These are phyloP conservation scores for Talaromyces rugulosus DNA, from an alignment of 2,329 filamentous ascomycete species.

Conservation along the genomic window DNA sequence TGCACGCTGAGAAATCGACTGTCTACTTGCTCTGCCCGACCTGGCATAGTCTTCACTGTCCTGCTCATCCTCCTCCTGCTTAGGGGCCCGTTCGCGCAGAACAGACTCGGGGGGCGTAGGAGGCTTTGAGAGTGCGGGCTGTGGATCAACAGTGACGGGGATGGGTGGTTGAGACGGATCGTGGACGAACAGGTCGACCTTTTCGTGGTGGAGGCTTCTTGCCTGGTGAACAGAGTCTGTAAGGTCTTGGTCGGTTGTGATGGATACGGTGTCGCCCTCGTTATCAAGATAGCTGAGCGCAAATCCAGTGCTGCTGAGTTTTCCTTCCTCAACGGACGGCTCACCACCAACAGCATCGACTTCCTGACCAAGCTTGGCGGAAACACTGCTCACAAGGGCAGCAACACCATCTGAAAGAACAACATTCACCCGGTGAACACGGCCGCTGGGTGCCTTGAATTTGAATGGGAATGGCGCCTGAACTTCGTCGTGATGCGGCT, in stretches of 20 bases:
- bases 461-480: constrained; percentile 93
- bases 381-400: constrained; percentile 72
- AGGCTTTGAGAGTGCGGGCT: constrained; percentile 48
- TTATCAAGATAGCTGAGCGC: constrained; percentile 95
- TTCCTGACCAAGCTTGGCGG: constrained; percentile 79
- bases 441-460: constrained; percentile 94
- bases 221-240: constrained; percentile 84
- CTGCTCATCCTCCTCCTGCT: constrained; percentile 41
- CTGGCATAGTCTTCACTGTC: constrained; percentile 40
- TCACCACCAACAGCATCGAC: constrained; percentile 77
- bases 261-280: constrained; percentile 93
- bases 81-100: constrained; percentile 28
- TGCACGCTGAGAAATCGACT: constrained; percentile 45
- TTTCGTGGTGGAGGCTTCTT: constrained; percentile 72
- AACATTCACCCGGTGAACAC: constrained; percentile 88
- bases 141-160: constrained; percentile 58
- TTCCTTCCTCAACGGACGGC: constrained; percentile 73
- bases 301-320: constrained; percentile 72
- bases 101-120: constrained; percentile 47
- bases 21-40: constrained; percentile 39
- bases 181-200: constrained; percentile 96
- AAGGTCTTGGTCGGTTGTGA: constrained; percentile 91
- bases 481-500: constrained; percentile 50
- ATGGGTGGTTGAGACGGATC: constrained; percentile 85
- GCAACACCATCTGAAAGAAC: constrained; percentile 73